phyloP scores from a whole-genome alignment of 129 eudicot genomes.

The Chrysanthemum lavandulifolium region DNA sequence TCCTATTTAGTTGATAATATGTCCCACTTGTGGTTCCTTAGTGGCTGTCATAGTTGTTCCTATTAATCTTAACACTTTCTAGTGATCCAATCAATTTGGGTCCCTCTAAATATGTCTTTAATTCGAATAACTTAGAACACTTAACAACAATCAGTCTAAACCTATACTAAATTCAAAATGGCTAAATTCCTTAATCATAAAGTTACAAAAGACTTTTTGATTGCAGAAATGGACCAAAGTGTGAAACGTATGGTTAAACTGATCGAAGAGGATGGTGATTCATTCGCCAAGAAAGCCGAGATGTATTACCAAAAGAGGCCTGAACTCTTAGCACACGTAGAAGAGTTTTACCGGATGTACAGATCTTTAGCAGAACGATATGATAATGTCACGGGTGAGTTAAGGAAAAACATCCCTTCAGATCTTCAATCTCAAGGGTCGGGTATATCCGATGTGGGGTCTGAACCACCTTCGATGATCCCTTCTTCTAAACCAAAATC shows the following conservation, averaged over 20 bases:
- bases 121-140: slow-evolving; percentile 11
- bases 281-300: slow-evolving; percentile 89
- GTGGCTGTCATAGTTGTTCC: slow-evolving; percentile 45
- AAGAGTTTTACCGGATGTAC: slow-evolving; percentile 84
- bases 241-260: slow-evolving; percentile 84
- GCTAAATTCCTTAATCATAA: slow-evolving; percentile 21
- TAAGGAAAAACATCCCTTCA: slow-evolving; percentile 51
- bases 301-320: slow-evolving; percentile 92
- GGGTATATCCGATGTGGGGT: slow-evolving; percentile 57
- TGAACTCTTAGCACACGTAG: slow-evolving; percentile 56
- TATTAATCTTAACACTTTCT: slow-evolving; percentile 31
- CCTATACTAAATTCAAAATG: slow-evolving; percentile 11
- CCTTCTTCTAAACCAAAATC: slow-evolving; percentile 45
- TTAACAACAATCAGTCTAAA: slow-evolving; percentile 18
- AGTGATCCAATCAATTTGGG: slow-evolving; percentile 36
- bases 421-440: slow-evolving; percentile 84
- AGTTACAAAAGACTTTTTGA: slow-evolving; percentile 40
- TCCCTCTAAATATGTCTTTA: slow-evolving; percentile 20
- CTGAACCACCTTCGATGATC: slow-evolving; percentile 43
- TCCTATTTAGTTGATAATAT: slow-evolving; percentile 30
- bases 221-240: slow-evolving; percentile 85
- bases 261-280: slow-evolving; percentile 86
- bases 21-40: slow-evolving; percentile 41
- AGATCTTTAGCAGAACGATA: slow-evolving; percentile 80
- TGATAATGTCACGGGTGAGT: slow-evolving; percentile 77